Base-by-base conservation (phyloP, 2,329 filamentous ascomycete species). In the Pseudovirgaria hyperparasitica region DNA sequence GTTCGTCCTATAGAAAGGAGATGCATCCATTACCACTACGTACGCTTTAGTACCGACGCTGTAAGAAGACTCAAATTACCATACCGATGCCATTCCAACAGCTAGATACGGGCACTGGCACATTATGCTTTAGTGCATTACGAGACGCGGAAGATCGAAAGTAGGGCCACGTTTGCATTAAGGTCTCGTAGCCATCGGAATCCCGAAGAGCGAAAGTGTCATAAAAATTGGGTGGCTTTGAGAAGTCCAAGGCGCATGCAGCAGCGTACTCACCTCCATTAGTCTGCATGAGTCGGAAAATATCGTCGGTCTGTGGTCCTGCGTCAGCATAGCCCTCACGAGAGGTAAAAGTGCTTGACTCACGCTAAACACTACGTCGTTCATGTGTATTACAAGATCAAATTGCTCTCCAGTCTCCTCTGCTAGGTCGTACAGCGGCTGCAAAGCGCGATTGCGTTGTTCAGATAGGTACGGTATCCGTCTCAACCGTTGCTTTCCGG, bases 391-490 rank as follows among this genome's bases (percentile, higher is more conserved):
- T 11, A 77, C 56, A 39, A 62, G 68, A 37, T 75, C 70, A 41
- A 73, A 75, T 10, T 31, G 27, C 25, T 39, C 48, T 4, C 70
- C 72, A n/a, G n/a, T n/a, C 27, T 63, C 47, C 12, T 54, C 50
- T 7, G 57, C 46, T 23, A 76, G 43, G 11, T 64, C 58, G 16
- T 63, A 44, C 35, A 82, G 43, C 6, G 75, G 72, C 33, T 65
- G 49, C 37, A 84, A 50, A n/a, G 67, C 70, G 36, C 56, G 48
- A 46, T 85, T 84, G 21, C 79, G 63, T 31, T 79, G 41, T 15
- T 55, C 61, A 2, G 79, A 66, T 12, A 84, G 55, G 44, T 76
- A 82, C 2, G 76, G 76, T 34, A 84, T 82, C 12, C 78, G 61
- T 25, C 78, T 57, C 33, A 76, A 46, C 40, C 76, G 71, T 32